Percentiles rank a stretch among this genome's conserved stretches.
Conservation (phyloP, 2,329 filamentous ascomycete species). For the Myriosclerotinia curreyana region DNA sequence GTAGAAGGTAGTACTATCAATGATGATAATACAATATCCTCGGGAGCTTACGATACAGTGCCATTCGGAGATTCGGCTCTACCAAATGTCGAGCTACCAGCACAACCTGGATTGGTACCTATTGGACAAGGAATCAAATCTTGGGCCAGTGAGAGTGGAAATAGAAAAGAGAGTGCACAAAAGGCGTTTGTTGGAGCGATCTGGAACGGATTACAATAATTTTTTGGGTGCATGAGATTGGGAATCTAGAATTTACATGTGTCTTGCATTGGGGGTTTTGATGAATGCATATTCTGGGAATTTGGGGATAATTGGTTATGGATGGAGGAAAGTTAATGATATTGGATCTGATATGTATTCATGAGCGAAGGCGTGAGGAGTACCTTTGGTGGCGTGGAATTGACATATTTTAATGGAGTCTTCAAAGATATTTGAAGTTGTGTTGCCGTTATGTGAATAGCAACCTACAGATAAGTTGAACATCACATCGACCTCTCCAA, state of each 20-base stretch:
- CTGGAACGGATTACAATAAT: slow-evolving; percentile 10
- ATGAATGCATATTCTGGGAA: background rate
- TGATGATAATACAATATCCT: background rate
- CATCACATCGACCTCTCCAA: too few species aligned
- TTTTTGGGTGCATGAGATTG: background rate
- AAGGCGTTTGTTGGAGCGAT: slow-evolving; percentile 18
- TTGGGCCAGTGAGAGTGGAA: slow-evolving; percentile 19
- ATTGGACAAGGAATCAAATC: slow-evolving; percentile 2
- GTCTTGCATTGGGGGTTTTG: background rate
- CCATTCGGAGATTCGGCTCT: slow-evolving; percentile 7
- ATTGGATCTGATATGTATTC: background rate
- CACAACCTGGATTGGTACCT: slow-evolving; percentile 13
- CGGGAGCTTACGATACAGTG: slow-evolving; percentile 13
- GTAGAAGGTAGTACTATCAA: slow-evolving; percentile 29
- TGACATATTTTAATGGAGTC: background rate
- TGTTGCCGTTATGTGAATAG: background rate
- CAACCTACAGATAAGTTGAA: too few species aligned
- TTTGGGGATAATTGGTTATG: background rate
- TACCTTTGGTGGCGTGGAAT: background rate
- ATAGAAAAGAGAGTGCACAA: slow-evolving; percentile 10
- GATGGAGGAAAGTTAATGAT: background rate
- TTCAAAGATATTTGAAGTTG: background rate
- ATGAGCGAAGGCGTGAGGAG: background rate
- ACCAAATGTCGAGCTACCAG: background rate
- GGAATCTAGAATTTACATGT: background rate